Evolutionary conservation across 176 grass and related monocot genomes (phyloP).

Genomic region (Themeda triandra): DNA sequence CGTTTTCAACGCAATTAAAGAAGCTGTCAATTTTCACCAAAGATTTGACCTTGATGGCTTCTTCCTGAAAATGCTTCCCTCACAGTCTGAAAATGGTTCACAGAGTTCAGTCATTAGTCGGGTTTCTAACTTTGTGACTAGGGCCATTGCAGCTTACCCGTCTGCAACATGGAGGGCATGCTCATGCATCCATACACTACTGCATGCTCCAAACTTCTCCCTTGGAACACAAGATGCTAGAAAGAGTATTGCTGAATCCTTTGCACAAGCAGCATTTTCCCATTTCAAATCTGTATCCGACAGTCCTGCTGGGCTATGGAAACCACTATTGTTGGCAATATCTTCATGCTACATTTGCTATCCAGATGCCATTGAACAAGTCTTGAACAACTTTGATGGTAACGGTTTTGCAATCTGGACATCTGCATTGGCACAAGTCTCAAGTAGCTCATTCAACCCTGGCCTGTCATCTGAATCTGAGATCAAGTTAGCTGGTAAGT

Average conservation of each 20-base stretch:
- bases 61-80: slow-evolving; percentile 51
- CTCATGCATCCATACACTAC: slow-evolving; percentile 68
- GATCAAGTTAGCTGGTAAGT: no score
- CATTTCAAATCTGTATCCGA: slow-evolving; percentile 51
- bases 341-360: slow-evolving; percentile 78
- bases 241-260: slow-evolving; percentile 40
- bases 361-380: slow-evolving; percentile 65
- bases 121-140: slow-evolving; percentile 68
- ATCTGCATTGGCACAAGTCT: slow-evolving; percentile 63
- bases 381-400: slow-evolving; percentile 40
- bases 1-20: slow-evolving; percentile 71
- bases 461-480: no score
- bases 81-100: slow-evolving; percentile 28
- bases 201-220: slow-evolving; percentile 58
- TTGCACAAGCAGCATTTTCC: slow-evolving; percentile 55
- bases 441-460: slow-evolving; percentile 54
- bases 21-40: slow-evolving; percentile 64
- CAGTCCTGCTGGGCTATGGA: slow-evolving; percentile 61
- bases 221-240: slow-evolving; percentile 40
- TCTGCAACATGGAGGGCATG: slow-evolving; percentile 81
- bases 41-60: slow-evolving; percentile 51
- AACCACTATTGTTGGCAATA: slow-evolving; percentile 61
- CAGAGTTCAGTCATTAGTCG: slow-evolving; percentile 50
- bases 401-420: slow-evolving; percentile 52
- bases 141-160: slow-evolving; percentile 66